A percentile compares a stretch with the other conserved stretches of the same genome.
phyloP scores from a whole-genome alignment of 164 flowering plant species.

The Macadamia tetraphylla region DNA sequence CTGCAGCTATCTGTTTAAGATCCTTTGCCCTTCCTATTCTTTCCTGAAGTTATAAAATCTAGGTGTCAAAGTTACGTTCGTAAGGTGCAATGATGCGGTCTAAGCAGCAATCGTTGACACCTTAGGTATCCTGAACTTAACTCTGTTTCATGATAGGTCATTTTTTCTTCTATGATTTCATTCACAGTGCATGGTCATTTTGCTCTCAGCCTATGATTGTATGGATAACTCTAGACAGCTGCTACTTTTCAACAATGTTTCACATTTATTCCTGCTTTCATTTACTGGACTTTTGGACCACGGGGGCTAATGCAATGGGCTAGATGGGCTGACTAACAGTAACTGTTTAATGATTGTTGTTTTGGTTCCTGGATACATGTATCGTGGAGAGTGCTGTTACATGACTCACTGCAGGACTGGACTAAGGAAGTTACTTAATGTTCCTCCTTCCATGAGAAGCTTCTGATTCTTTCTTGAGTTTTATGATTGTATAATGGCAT shows the following conservation, averaged over 20 bases:
- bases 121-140: conserved; percentile 7
- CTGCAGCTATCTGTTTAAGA: conserved; percentile 10
- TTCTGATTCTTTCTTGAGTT: too few species aligned
- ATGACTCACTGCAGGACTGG: too few species aligned
- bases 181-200: background rate
- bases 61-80: conserved; percentile 7
- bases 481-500: too few species aligned
- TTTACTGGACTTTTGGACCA: too few species aligned
- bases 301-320: too few species aligned
- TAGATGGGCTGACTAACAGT: too few species aligned
- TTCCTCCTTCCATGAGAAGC: too few species aligned
- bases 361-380: too few species aligned
- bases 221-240: background rate
- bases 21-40: conserved; percentile 7
- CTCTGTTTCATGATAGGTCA: conserved; percentile 7
- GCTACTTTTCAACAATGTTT: background rate
- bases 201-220: background rate
- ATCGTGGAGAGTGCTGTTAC: too few species aligned
- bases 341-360: too few species aligned
- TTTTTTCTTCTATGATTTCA: background rate
- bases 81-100: conserved; percentile 13
- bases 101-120: conserved; percentile 12
- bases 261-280: too few species aligned
- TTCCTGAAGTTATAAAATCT: conserved; percentile 6
- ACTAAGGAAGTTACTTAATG: too few species aligned